Base-by-base conservation (phyloP, 345 rosid genomes). In the Sonneratia alba region DNA sequence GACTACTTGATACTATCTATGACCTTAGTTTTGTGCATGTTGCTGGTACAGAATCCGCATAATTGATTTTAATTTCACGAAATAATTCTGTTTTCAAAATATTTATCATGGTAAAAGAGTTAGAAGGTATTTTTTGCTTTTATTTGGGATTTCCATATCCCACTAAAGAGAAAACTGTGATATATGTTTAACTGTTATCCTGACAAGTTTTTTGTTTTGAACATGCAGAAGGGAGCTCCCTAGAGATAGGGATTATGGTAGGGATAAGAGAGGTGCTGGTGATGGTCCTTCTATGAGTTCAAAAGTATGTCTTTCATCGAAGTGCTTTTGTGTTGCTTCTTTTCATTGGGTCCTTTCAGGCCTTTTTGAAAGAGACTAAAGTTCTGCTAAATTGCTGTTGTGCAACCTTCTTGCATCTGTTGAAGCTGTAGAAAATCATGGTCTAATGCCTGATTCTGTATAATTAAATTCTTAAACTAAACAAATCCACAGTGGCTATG, bases 241-340 rank as follows among this genome's bases (percentile, higher is more conserved):
- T 42, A 88, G 91, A 76, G 96, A 90, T 59, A 83, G 97, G 76
- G 96, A 89, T 27, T 83, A 79, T 71, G 78, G 87, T 48, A 87
- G 92, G 78, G 92, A 86, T 84, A 85, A 83, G 80, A 83, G 85
- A 85, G 83, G 85, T 74, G 80, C 77, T 67, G 82, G 80, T 36
- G 88, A 75, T 73, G 72, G 71, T 64, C 70, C 88, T 21, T 82
- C 83, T 8, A 66, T 79, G 80, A 88, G 83, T 59, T 69, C 77
- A 11, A 85, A 81, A 88, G 96, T 90, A 86, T 81, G 91, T 83
- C 53, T 71, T 74, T 69, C 69, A 59, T 61, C 69, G 63, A 36
- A 68, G 64, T 71, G 65, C 67, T 53, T 74, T 63, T 78, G 24
- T 67, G n/a, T 53, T 53, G 9, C 22, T 6, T 19, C 59, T 21